phyloP scores from a whole-genome alignment of 225 moss, liverwort and hornwort species.

The Antitrichia curtipendula region DNA sequence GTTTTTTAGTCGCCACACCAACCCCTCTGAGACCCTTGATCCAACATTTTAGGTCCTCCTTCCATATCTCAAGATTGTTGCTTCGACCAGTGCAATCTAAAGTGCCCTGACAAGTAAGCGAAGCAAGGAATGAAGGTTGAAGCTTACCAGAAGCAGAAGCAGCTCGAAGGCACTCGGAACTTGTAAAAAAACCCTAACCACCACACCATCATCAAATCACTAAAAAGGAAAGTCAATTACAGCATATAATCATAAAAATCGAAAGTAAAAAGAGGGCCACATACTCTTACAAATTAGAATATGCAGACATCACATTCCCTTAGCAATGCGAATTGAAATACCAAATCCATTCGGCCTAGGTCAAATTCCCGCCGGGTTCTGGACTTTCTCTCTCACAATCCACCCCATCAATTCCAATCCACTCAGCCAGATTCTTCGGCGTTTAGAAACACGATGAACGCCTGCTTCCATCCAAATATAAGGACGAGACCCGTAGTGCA shows the following conservation, averaged over 20 bases:
- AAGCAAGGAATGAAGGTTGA: background rate
- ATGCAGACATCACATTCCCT: background rate
- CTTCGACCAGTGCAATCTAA: background rate
- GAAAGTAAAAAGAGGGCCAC: background rate
- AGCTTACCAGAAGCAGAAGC: conserved; percentile 12
- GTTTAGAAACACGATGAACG: background rate
- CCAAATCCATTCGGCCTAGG: background rate
- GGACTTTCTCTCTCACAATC: background rate
- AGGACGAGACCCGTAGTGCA: background rate
- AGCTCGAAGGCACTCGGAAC: background rate
- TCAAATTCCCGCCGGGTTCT: background rate
- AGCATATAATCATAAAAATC: background rate
- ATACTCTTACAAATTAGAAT: background rate
- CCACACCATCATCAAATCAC: background rate
- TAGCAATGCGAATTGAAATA: background rate
- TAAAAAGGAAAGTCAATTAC: background rate
- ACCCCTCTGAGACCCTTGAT: background rate
- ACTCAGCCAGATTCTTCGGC: background rate
- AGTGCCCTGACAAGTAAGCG: background rate
- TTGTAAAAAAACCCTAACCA: conserved; percentile 14
- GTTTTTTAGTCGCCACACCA: background rate
- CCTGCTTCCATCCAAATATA: background rate
- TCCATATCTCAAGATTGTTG: background rate
- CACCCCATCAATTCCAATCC: background rate
- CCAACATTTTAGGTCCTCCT: background rate